These are phyloP conservation scores for Stachybotrys echinatus DNA, from an alignment of 2,329 filamentous ascomycete species.

Conservation along the genomic window DNA sequence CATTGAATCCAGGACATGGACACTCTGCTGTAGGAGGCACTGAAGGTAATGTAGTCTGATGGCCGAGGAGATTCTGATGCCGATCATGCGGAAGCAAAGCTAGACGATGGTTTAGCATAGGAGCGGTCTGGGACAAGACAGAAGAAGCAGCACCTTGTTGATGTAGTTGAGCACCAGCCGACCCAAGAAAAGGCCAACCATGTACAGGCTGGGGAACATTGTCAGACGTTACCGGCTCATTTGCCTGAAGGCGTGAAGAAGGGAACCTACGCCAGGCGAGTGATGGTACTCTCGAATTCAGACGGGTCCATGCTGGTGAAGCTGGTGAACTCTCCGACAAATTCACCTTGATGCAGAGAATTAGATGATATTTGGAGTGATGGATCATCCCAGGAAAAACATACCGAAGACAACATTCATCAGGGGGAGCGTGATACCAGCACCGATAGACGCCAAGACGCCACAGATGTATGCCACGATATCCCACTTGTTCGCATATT, in stretches of 20 bases:
- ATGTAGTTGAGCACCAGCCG: conserved; percentile 60
- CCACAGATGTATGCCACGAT: conserved; percentile 41
- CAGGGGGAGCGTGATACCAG: conserved; percentile 50
- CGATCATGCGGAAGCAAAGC: conserved; percentile 57
- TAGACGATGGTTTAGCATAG: conserved; percentile 17
- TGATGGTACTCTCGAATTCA: conserved; percentile 35
- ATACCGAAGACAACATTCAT: conserved; percentile 56
- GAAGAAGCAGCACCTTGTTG: conserved; percentile 38
- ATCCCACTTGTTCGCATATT: conserved; percentile 49
- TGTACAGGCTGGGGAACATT: conserved; percentile 48
- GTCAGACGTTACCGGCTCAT: too few relatives aligned
- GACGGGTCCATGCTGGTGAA: conserved; percentile 29
- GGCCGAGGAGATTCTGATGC: conserved; percentile 55
- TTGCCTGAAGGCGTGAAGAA: conserved; percentile 5
- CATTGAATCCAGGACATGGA: conserved; percentile 64
- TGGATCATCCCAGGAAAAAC: not conserved
- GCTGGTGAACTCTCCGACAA: conserved; percentile 43
- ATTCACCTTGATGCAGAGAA: conserved; percentile 23
- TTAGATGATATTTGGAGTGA: not conserved
- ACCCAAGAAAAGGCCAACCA: conserved; percentile 65
- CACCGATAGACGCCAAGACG: conserved; percentile 41
- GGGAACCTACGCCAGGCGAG: conserved; percentile 37
- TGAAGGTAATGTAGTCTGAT: conserved; percentile 61
- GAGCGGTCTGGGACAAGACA: not conserved
- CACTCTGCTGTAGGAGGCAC: conserved; percentile 58